These are phyloP conservation scores for Neonothopanus nambi DNA, from an alignment of 1,284 basidiomycete genomes.

Conservation along the genomic window DNA sequence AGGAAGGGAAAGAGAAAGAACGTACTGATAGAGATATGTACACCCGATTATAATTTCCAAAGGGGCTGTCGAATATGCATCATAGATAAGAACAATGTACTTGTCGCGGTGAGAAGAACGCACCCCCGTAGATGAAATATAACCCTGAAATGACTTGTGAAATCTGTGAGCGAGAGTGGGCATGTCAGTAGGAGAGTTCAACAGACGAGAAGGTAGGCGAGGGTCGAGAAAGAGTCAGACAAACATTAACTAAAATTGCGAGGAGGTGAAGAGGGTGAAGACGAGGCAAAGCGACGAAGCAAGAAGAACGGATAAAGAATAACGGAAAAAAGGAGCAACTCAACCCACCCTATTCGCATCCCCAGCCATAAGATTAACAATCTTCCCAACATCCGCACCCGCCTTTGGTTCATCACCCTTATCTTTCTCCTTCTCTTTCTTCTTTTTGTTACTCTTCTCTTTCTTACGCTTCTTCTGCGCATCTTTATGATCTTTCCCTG, in stretches of 20 bases:
- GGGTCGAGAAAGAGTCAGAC: too few species aligned
- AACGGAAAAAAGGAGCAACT: background rate
- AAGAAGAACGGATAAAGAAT: too few species aligned
- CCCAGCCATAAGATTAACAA: constrained; percentile 76
- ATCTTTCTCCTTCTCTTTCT: constrained; percentile 42
- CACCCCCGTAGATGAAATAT: constrained; percentile 3
- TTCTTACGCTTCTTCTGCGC: constrained; percentile 7
- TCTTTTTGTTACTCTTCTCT: constrained; percentile 42
- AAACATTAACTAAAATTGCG: too few species aligned
- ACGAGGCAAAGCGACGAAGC: too few species aligned
- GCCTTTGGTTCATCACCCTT: constrained; percentile 12
- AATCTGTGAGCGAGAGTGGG: background rate
- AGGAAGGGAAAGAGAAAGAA: constrained; percentile 12
- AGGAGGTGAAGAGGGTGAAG: too few species aligned
- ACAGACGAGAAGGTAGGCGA: too few species aligned
- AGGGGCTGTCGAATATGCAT: constrained; percentile 44
- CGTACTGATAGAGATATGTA: constrained; percentile 78
- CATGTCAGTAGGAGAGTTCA: too few species aligned
- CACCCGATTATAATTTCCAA: constrained; percentile 80
- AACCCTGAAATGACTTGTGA: background rate
- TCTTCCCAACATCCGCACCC: constrained; percentile 75
- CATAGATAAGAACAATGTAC: background rate
- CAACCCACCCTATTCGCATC: constrained; percentile 54
- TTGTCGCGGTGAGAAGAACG: background rate
- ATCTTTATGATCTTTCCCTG: too few species aligned